These are phyloP conservation scores for Geranium incanum DNA, from an alignment of 441 rosid species.

Conservation along the genomic window DNA sequence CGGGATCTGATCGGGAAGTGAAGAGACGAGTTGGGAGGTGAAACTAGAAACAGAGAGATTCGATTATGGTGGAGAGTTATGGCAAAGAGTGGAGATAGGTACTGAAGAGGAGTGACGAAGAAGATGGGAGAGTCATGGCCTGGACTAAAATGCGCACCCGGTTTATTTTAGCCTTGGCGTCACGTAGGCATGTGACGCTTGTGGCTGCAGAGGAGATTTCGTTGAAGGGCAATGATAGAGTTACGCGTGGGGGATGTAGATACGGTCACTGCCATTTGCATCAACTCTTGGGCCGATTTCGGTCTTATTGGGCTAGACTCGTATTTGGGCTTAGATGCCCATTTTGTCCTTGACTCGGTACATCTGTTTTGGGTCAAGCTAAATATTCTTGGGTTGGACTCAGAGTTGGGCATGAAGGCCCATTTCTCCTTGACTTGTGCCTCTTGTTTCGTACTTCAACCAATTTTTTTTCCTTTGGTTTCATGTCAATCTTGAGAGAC, in stretches of 20 bases:
- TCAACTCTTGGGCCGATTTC: no score
- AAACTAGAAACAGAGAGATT: not conserved
- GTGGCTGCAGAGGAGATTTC: not conserved
- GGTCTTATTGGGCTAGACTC: no score
- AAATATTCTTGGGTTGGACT: no score
- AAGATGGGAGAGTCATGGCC: not conserved
- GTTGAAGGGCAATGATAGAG: not conserved
- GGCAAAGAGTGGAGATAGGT: not conserved
- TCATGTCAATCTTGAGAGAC: no score
- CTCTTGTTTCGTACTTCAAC: no score
- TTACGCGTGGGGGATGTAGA: not conserved
- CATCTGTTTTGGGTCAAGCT: no score
- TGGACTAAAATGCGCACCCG: not conserved
- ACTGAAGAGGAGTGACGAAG: not conserved
- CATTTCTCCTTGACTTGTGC: no score
- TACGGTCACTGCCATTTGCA: not conserved
- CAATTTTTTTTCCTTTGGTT: no score
- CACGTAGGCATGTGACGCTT: not conserved
- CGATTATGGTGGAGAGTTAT: not conserved
- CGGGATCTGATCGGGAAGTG: no score
- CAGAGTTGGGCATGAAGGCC: no score
- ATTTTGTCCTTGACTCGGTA: no score
- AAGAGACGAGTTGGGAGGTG: not conserved
- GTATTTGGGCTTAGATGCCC: no score
- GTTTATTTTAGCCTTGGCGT: not conserved